These are phyloP conservation scores for Stentor coeruleus DNA, from an alignment of 73 alveolate genomes.

Conservation along the genomic window DNA sequence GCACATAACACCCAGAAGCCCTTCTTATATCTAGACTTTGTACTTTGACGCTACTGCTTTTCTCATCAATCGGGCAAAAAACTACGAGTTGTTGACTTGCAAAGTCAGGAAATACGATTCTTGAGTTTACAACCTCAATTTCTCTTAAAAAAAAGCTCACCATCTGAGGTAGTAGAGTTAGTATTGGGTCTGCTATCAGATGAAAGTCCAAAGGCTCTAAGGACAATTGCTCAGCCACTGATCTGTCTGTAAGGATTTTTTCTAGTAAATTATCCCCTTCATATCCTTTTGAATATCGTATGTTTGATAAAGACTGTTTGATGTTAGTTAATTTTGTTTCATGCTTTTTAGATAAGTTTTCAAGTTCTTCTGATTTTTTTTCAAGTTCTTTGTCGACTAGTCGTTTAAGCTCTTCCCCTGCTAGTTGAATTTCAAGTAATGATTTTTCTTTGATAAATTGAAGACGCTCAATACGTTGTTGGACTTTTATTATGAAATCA, in stretches of 20 bases:
- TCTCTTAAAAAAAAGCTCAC: background rate
- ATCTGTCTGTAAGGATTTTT: too few relatives aligned
- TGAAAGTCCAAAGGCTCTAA: background rate
- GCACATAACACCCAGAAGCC: background rate
- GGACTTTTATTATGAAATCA: too few relatives aligned
- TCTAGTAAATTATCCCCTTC: background rate
- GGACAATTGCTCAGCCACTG: background rate
- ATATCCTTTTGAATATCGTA: background rate
- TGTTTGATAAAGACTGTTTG: background rate
- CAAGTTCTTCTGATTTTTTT: background rate
- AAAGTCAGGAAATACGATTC: background rate
- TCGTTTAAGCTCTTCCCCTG: conserved; percentile 1
- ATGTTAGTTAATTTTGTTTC: background rate
- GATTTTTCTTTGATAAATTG: background rate
- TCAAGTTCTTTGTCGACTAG: background rate
- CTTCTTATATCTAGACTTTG: background rate
- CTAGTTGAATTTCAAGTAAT: background rate
- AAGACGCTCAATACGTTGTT: background rate
- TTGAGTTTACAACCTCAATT: background rate
- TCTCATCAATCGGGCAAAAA: background rate
- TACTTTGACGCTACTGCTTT: background rate
- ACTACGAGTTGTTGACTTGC: background rate
- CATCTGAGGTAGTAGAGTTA: background rate
- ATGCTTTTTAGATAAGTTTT: too few relatives aligned
- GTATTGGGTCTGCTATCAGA: background rate